phyloP scores from a whole-genome alignment of 148 eudicot species.

The Dianthus caryophyllus region DNA sequence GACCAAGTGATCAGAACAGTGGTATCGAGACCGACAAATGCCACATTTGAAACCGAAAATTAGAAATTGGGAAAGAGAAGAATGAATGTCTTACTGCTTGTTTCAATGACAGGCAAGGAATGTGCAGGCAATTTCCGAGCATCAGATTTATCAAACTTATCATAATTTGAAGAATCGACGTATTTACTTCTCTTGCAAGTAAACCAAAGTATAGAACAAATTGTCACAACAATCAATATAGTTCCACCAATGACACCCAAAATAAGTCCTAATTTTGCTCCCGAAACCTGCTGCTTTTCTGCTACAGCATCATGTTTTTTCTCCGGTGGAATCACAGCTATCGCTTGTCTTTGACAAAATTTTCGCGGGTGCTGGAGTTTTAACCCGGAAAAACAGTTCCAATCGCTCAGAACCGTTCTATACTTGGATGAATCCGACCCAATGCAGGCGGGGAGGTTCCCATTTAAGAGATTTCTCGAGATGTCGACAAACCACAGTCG shows the following conservation, averaged over 20 bases:
- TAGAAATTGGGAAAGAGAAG: neutral
- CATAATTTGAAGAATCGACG: conserved; percentile 11
- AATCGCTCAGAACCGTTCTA: conserved; percentile 41
- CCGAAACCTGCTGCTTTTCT: conserved; percentile 27
- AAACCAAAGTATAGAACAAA: conserved; percentile 40
- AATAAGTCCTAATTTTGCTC: conserved; percentile 48
- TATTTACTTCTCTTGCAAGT: conserved; percentile 29
- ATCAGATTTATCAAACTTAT: conserved; percentile 41
- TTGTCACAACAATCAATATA: conserved; percentile 33
- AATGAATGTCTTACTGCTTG: conserved; percentile 62
- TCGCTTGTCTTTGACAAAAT: conserved; percentile 58
- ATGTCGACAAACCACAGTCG: conserved; percentile 59
- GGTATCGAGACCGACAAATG: no score
- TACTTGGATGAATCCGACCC: conserved; percentile 33
- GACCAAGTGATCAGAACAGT: no score
- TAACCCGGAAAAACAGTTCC: conserved; percentile 62
- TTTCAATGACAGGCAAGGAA: conserved; percentile 38
- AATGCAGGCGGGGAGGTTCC: conserved; percentile 63
- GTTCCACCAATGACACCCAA: conserved; percentile 60
- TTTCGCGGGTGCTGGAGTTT: conserved; percentile 47
- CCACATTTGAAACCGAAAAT: no score
- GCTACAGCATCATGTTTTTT: neutral
- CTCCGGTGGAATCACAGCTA: conserved; percentile 60
- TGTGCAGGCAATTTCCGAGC: conserved; percentile 35
- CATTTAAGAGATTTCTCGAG: conserved; percentile 66